Base-by-base conservation (phyloP, 768 basidiomycete genomes). In the Phanerodontia chrysosporium region DNA sequence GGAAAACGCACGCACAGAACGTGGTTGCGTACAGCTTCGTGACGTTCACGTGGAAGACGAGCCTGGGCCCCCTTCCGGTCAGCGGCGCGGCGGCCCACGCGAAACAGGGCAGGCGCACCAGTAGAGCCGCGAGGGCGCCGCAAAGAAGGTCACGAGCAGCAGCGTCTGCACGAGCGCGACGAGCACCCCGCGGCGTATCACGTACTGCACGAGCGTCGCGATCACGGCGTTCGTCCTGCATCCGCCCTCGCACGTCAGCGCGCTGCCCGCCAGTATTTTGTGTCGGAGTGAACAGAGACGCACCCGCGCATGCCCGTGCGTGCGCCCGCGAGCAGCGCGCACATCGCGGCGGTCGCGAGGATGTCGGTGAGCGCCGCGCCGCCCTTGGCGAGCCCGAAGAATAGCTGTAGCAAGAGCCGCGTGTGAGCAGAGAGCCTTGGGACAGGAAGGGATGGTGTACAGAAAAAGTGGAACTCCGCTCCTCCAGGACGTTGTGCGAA, bases 1-100 rank as follows among this genome's bases (percentile, higher is more conserved):
- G 32, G 7, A 13, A 13, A 6, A 22, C 16, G 10, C 21, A 74
- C 79, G 71, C 55, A 80, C 79, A 80, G 65, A 79, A 80, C 1
- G 78, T 79, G 59, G 79, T 79, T n/a, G 76, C 78, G 61, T 80
- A 80, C 8, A 80, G 68, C 46, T 76, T 78, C 3, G 78, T 80
- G 12, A 79, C 75, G 57, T 78, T 78, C 58, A 79, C 70, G 58
- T 80, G 78, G 58, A 80, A 73, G 1, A 78, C 75, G 46, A 80
- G 66, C 79, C 79, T 80, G 22, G 14, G 28, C 25, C 3, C 13
- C 21, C 7, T 25, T 16, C 30, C 28, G 21, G 16, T 45, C 16
- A 45, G 45, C 4, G 22, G 3, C 12, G 21, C 21, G 16, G 27
- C 16, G 36, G 24, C 21, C 24, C 21, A 24, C 13, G 51, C 25